These are phyloP conservation scores for Pseudovirgaria hyperparasitica DNA, from an alignment of 2,329 filamentous ascomycete species.

Conservation along the genomic window DNA sequence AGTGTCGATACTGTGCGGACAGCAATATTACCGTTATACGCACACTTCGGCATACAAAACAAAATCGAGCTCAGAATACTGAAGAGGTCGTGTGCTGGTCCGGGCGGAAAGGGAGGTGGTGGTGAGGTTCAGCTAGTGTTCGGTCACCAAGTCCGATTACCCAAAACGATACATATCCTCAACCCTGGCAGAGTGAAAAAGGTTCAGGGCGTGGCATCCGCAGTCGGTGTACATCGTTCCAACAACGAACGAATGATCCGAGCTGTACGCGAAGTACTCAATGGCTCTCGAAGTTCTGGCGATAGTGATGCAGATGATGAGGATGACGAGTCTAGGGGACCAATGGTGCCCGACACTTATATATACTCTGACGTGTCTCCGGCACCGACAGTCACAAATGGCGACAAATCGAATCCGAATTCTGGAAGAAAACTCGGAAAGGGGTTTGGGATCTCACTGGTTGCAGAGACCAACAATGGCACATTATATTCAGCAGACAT, in stretches of 20 bases:
- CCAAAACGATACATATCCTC: conserved; percentile 84
- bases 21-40: conserved; percentile 79
- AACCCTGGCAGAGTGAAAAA: conserved; percentile 75
- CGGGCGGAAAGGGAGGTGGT: conserved; percentile 65
- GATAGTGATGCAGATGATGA: too few relatives aligned
- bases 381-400: conserved; percentile 49
- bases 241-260: conserved; percentile 97
- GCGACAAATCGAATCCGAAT: conserved; percentile 51
- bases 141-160: conserved; percentile 81
- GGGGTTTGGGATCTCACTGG: conserved; percentile 80
- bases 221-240: conserved; percentile 77
- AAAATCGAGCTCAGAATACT: conserved; percentile 76
- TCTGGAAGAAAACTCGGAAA: conserved; percentile 56
- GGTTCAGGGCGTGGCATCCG: conserved; percentile 87
- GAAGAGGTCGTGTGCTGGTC: conserved; percentile 53
- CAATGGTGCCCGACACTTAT: conserved; percentile 77
- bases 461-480: conserved; percentile 83
- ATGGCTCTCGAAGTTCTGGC: too few relatives aligned
- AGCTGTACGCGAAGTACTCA: conserved; percentile 73
- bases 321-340: too few relatives aligned
- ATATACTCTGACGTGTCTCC: conserved; percentile 60
- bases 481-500: conserved; percentile 83
- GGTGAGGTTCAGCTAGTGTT: conserved; percentile 91
- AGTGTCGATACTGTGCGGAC: conserved; percentile 90
- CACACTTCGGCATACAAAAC: conserved; percentile 78